Evolutionary conservation across 305 asterid genomes (phyloP).

Genomic region (Solanum hybrid): DNA sequence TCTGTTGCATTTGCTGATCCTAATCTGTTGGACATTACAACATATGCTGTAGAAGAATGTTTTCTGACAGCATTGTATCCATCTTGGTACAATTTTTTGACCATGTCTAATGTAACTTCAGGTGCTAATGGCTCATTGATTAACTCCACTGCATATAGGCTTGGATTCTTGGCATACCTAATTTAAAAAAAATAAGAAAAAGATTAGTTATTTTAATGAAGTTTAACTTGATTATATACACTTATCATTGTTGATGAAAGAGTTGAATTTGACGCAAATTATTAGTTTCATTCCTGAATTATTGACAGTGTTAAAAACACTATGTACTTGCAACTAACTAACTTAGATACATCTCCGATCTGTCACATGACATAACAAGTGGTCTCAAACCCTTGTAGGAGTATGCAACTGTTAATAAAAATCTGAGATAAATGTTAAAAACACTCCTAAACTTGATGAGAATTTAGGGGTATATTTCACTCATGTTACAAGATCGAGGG

Average conservation of each 20-base stretch:
- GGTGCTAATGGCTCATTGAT: slow-evolving; percentile 56
- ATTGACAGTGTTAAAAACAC: neutral
- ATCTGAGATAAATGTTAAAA: neutral
- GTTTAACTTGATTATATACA: neutral
- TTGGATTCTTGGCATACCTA: slow-evolving; percentile 35
- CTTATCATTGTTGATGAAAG: neutral
- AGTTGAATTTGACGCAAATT: no score
- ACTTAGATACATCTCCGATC: neutral
- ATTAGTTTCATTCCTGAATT: no score
- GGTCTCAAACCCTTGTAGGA: no score
- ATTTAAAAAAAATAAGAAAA: neutral
- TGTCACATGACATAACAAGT: neutral
- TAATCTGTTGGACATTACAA: slow-evolving; percentile 38
- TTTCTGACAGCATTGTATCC: slow-evolving; percentile 36
- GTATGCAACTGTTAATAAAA: no score
- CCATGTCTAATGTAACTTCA: slow-evolving; percentile 24
- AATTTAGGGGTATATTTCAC: neutral
- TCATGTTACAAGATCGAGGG: neutral
- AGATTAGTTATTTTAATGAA: neutral
- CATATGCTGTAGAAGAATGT: slow-evolving; percentile 31
- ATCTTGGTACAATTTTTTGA: slow-evolving; percentile 24
- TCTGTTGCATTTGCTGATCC: slow-evolving; percentile 22
- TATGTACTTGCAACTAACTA: neutral
- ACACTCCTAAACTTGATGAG: neutral
- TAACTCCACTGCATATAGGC: slow-evolving; percentile 46